Evolutionary conservation across 768 basidiomycete genomes (phyloP), one percentile per base, ranked within the genome.

Genomic region (Lepiota venenata): DNA sequence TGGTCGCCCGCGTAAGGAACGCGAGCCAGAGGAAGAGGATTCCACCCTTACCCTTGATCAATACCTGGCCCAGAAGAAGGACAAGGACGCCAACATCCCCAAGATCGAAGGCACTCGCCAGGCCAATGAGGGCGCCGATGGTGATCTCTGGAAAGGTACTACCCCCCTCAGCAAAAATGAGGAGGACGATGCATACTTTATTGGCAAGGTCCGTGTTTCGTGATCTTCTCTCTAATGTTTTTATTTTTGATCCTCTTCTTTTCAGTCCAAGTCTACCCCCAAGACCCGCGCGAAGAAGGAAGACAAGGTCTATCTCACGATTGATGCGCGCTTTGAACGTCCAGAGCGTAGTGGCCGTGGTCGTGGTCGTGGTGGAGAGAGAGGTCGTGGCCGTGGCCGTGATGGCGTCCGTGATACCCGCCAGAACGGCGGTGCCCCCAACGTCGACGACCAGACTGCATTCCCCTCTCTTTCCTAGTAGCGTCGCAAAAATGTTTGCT

Each of bases 1-100:
- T 58, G 39, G 42, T 50, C 66, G 74, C 67, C 53, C 70, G 62
- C 66, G 77, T 66, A 79, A 71, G 61, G 81, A 85, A 50, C 73
- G 77, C 15, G 86, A 90, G 64, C 74, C 71, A 16, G 93, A 94
- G 61, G 92, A 94, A 66, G 91, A 93, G 68, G 93, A 95, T 71
- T 91, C 93, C 72, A 93, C 91, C 41, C 82, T 97, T 64, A 95
- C 95, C 39, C 80, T 94, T 66, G 95, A 97, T 47, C 88, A 98
- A 68, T 98, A 94, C 76, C 77, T 90, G 57, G 88, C 92, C 61
- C 84, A 92, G 72, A 77, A 88, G 69, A 84, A 82, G 69, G 85
- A 86, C 58, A 79, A 78, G 65, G 79, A 81, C 1, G 58, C 77
- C 42, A 64, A 70, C 63, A 69, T 93, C 43, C 90, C 88, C 64